These are phyloP conservation scores for Falciphora oryzae DNA, from an alignment of 2,329 filamentous ascomycete genomes.

Conservation along the genomic window DNA sequence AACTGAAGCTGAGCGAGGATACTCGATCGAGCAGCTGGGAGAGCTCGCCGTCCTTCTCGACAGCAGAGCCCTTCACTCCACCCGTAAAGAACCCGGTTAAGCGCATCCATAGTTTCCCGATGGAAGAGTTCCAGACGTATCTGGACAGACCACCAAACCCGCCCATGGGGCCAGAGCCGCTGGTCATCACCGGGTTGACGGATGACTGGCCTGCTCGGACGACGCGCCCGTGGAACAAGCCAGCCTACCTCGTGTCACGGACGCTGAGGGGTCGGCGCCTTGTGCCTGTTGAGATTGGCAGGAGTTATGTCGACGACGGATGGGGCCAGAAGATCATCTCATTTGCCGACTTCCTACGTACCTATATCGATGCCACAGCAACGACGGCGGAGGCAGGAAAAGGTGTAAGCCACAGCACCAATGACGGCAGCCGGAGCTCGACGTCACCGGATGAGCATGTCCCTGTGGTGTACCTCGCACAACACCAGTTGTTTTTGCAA, in stretches of 20 bases:
- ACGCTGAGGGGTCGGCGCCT: constrained; percentile 74
- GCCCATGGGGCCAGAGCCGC: constrained; percentile 43
- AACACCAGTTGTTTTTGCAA: constrained; percentile 81
- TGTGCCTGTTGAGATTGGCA: constrained; percentile 79
- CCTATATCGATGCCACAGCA: constrained; percentile 45
- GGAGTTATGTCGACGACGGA: constrained; percentile 77
- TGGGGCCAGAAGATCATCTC: constrained; percentile 80
- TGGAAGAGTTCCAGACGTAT: constrained; percentile 57
- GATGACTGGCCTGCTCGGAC: constrained; percentile 72
- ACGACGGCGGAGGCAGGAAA: not conserved
- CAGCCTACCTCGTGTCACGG: constrained; percentile 63
- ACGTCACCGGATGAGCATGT: not conserved
- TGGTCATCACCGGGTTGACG: constrained; percentile 64
- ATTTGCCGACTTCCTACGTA: constrained; percentile 64
- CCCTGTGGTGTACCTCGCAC: constrained; percentile 78
- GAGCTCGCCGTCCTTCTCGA: constrained; percentile 24
- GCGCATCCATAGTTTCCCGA: constrained; percentile 39
- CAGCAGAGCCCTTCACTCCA: constrained; percentile 35
- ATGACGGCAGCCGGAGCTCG: not conserved
- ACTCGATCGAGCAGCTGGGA: constrained; percentile 1
- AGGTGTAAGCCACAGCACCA: not conserved
- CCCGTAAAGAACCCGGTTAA: constrained; percentile 35
- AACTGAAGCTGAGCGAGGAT: not conserved
- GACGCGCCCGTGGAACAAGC: constrained; percentile 63
- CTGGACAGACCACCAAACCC: constrained; percentile 38